These are phyloP conservation scores for Pichia eremophila DNA, from an alignment of 805 yeast genomes.

Conservation along the genomic window DNA sequence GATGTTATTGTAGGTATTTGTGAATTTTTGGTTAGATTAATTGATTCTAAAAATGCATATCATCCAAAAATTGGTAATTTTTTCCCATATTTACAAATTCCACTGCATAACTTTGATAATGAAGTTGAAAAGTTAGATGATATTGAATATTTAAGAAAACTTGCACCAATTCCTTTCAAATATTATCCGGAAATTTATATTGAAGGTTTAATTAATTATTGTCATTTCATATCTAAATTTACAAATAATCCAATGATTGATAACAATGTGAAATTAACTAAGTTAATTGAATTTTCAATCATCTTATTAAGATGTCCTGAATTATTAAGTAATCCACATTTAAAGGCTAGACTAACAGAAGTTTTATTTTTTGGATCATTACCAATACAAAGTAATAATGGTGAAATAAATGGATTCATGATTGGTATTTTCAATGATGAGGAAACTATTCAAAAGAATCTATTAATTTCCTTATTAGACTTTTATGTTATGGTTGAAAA, in stretches of 20 bases:
- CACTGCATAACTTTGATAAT: slow-evolving; percentile 49
- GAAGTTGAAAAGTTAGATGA: slow-evolving; percentile 65
- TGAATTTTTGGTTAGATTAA: slow-evolving; percentile 57
- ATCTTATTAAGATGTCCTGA: slow-evolving; percentile 77
- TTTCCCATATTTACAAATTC: slow-evolving; percentile 33
- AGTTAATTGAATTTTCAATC: slow-evolving; percentile 63
- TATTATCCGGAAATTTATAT: slow-evolving; percentile 78
- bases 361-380: slow-evolving; percentile 66
- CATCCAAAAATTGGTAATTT: slow-evolving; percentile 32
- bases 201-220: slow-evolving; percentile 72
- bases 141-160: slow-evolving; percentile 54
- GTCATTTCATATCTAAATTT: slow-evolving; percentile 51
- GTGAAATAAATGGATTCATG: slow-evolving; percentile 62
- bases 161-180: slow-evolving; percentile 69
- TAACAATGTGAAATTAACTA: slow-evolving; percentile 41
- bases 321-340: slow-evolving; percentile 82
- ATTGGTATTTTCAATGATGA: slow-evolving; percentile 55
- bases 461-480: slow-evolving; percentile 77
- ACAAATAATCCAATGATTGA: slow-evolving; percentile 47
- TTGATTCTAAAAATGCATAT: slow-evolving; percentile 62
- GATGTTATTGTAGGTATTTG: slow-evolving; percentile 73
- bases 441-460: slow-evolving; percentile 49
- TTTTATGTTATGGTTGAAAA: slow-evolving; percentile 92
- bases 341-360: slow-evolving; percentile 78
- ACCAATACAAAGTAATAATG: slow-evolving; percentile 35